These are phyloP conservation scores for Calendula officinalis DNA, from an alignment of 129 eudicot species.

Conservation along the genomic window DNA sequence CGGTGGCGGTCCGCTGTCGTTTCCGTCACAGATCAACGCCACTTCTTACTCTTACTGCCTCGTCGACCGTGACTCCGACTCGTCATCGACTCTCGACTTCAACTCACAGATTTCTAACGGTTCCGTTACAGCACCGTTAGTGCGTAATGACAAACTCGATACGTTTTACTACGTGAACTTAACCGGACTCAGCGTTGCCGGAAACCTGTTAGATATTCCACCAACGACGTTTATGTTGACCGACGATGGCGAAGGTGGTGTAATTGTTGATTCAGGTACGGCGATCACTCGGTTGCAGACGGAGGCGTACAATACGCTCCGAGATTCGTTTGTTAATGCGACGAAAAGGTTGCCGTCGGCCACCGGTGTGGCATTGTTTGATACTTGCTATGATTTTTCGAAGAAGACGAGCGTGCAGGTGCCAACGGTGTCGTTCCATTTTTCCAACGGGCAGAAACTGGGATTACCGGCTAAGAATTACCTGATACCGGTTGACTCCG, in stretches of 20 bases:
- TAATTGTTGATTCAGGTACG: slow-evolving; percentile 71
- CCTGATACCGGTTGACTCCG: slow-evolving; percentile 65
- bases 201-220: slow-evolving; percentile 38
- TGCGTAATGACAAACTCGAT: slow-evolving; percentile 42
- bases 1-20: slow-evolving; percentile 69
- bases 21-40: slow-evolving; percentile 71
- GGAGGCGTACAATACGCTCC: slow-evolving; percentile 47
- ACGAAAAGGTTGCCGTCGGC: slow-evolving; percentile 42
- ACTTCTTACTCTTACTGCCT: slow-evolving; percentile 67
- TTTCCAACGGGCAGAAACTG: slow-evolving; percentile 53
- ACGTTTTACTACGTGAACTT: slow-evolving; percentile 60
- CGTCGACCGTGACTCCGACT: slow-evolving; percentile 68
- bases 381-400: slow-evolving; percentile 64
- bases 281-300: slow-evolving; percentile 64
- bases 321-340: slow-evolving; percentile 57
- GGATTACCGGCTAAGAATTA: slow-evolving; percentile 70
- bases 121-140: slow-evolving; percentile 55
- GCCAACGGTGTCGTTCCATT: slow-evolving; percentile 68
- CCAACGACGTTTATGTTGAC: slow-evolving; percentile 32
- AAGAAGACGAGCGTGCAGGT: slow-evolving; percentile 53
- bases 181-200: slow-evolving; percentile 62
- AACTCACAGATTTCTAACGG: slow-evolving; percentile 37
- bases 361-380: slow-evolving; percentile 58
- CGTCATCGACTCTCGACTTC: slow-evolving; percentile 64
- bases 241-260: slow-evolving; percentile 63